A percentile compares a stretch with the other conserved stretches of the same genome.
These are phyloP conservation scores for Mortierella hygrophila DNA, from an alignment of 192 early-diverging fungal species.

Conservation along the genomic window DNA sequence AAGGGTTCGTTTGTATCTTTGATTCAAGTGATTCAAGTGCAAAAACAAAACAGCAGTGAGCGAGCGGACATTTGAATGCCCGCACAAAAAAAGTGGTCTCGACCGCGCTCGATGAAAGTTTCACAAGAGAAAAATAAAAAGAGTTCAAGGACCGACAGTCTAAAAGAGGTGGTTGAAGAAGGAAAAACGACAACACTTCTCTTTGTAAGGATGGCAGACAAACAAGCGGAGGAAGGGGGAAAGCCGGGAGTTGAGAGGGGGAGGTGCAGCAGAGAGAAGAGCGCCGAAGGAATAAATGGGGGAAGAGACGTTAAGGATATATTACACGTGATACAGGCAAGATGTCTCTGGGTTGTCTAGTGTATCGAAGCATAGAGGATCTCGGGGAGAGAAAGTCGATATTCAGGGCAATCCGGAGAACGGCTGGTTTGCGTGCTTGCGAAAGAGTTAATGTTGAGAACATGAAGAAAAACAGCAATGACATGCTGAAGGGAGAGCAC, in stretches of 20 bases:
- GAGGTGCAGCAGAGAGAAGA: neutral
- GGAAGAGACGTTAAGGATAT: no score
- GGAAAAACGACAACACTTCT: neutral
- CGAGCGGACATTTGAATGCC: neutral
- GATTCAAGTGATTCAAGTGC: neutral
- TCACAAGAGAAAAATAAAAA: neutral
- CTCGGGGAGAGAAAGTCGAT: neutral
- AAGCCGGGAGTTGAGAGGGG: neutral
- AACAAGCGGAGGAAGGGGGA: neutral
- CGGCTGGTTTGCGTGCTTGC: neutral
- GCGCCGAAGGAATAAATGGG: neutral
- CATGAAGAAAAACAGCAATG: neutral
- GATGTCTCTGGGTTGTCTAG: neutral
- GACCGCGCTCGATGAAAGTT: neutral
- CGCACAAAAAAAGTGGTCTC: neutral
- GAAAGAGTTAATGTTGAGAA: neutral
- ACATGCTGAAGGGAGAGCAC: neutral
- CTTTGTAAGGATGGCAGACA: neutral
- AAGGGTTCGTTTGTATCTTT: neutral
- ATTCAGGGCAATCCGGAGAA: neutral
- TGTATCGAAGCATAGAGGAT: neutral
- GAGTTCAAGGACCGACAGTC: neutral
- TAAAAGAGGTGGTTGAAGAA: constrained; percentile 5
- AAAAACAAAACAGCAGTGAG: neutral
- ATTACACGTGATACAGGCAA: no score